Base-by-base conservation (phyloP, 306 rosid genomes). In the Leucaena leucocephala region DNA sequence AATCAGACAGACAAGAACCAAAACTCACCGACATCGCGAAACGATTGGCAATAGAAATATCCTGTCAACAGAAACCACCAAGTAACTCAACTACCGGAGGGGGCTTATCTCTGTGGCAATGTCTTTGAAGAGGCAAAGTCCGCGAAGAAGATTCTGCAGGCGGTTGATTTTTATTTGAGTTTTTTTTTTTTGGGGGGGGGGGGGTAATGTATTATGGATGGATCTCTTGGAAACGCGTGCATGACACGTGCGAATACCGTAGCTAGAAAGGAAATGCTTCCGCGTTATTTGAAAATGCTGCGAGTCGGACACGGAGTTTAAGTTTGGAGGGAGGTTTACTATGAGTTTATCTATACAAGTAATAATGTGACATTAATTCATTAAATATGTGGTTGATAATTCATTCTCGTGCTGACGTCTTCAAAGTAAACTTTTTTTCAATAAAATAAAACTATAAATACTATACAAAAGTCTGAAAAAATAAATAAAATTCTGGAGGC, bases 1-100 rank as follows among this genome's bases (percentile, higher is more conserved):
- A 15, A 68, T n/a, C 11, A 68, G 10, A 68, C 4, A 38, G 2
- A 68, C n/a, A 43, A 11, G 50, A 42, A 77, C 5, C 48, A 54
- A 55, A 66, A 85, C 91, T 82, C 19, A 87, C 88, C 84, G 88
- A 77, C 91, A 87, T 87, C 55, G 78, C 74, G 65, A 42, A 70
- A 44, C n/a, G 61, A 8, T 65, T 74, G 65, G 22, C 13, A 70
- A 16, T 0, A 50, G 68, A 77, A 73, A 70, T 54, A 40, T 68
- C 57, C 62, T 54, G 62, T 36, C 57, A 68, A 2, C 36, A 68
- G 48, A 6, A 80, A 73, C 44, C 46, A 55, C 44, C 39, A 66
- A 22, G 50, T 68, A 86, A 72, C 16, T 57, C 8, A 82, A 70
- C 16, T 68, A 64, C 40, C 15, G 54, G 74, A 80, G 40, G 10